phyloP scores from a whole-genome alignment of 116 monocot species.

The Papilionanthe hybrid region DNA sequence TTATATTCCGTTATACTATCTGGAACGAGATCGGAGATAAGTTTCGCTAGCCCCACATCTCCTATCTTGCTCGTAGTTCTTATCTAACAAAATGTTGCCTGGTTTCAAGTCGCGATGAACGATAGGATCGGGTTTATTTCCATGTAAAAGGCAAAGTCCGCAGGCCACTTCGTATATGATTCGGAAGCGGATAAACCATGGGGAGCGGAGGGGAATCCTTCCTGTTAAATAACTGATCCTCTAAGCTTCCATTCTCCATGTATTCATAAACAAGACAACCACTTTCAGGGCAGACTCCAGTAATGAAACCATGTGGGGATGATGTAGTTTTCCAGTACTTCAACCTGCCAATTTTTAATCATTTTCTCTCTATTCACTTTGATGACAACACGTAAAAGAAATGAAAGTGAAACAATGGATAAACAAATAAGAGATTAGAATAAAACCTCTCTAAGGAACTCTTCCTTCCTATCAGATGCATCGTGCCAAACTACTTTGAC shows the following conservation, averaged over 20 bases:
- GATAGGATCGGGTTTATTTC: conserved; percentile 69
- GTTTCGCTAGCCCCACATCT: conserved; percentile 81
- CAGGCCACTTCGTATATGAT: conserved; percentile 76
- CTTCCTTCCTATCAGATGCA: conserved; percentile 44
- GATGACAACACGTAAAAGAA: too few relatives aligned
- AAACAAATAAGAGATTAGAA: background rate
- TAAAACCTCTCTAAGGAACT: conserved; percentile 82
- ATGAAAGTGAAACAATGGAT: too few relatives aligned
- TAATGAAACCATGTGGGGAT: conserved; percentile 76
- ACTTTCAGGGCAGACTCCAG: conserved; percentile 70
- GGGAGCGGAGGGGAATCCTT: conserved; percentile 36
- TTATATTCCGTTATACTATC: conserved; percentile 77
- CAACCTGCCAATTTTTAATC: conserved; percentile 44
- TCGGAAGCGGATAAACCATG: conserved; percentile 63
- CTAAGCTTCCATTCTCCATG: conserved; percentile 86
- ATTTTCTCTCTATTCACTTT: too few relatives aligned
- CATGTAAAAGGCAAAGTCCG: conserved; percentile 71
- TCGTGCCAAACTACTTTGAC: conserved; percentile 72
- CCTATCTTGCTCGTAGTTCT: conserved; percentile 70
- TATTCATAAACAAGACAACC: conserved; percentile 81
- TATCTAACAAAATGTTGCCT: conserved; percentile 81
- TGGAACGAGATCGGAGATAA: conserved; percentile 64
- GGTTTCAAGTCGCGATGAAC: conserved; percentile 95
- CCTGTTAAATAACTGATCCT: conserved; percentile 54
- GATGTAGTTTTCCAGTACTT: conserved; percentile 70